These are phyloP conservation scores for Annulohypoxylon stygium DNA, from an alignment of 495 filamentous ascomycete genomes.

Conservation along the genomic window DNA sequence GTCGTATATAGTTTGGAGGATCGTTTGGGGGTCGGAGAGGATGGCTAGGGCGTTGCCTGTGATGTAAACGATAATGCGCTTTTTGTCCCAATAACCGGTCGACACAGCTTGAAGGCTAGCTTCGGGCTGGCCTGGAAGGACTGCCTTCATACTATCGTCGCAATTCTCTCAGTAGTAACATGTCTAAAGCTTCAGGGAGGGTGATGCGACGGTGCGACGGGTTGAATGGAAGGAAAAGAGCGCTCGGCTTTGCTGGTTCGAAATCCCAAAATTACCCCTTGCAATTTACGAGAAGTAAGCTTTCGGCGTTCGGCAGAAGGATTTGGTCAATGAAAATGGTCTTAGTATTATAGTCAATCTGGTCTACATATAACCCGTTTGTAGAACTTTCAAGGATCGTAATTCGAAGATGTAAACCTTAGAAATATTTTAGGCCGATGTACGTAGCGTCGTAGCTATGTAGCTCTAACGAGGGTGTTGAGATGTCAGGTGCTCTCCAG, in stretches of 20 bases:
- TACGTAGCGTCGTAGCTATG: background rate
- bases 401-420: constrained; percentile 13
- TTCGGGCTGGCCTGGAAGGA: constrained; percentile 92
- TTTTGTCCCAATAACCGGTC: constrained; percentile 84
- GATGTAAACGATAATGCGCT: constrained; percentile 90
- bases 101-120: constrained; percentile 90
- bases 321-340: background rate
- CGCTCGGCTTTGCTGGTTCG: constrained; percentile 20
- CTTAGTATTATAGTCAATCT: constrained; percentile 1
- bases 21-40: constrained; percentile 76
- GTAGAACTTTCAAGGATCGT: constrained; percentile 12
- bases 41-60: constrained; percentile 89
- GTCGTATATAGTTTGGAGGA: constrained; percentile 92
- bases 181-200: constrained; percentile 38
- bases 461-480: constrained; percentile 16
- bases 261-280: constrained; percentile 4
- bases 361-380: constrained; percentile 14
- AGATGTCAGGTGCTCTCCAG: constrained; percentile 32
- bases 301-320: constrained; percentile 12
- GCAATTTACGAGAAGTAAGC: constrained; percentile 2
- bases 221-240: background rate
- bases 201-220: constrained; percentile 1
- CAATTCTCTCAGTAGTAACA: constrained; percentile 40
- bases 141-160: constrained; percentile 71
- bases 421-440: constrained; percentile 10